These are phyloP conservation scores for Talaromyces sp. DNA, from an alignment of 2,329 filamentous ascomycete species.

Conservation along the genomic window DNA sequence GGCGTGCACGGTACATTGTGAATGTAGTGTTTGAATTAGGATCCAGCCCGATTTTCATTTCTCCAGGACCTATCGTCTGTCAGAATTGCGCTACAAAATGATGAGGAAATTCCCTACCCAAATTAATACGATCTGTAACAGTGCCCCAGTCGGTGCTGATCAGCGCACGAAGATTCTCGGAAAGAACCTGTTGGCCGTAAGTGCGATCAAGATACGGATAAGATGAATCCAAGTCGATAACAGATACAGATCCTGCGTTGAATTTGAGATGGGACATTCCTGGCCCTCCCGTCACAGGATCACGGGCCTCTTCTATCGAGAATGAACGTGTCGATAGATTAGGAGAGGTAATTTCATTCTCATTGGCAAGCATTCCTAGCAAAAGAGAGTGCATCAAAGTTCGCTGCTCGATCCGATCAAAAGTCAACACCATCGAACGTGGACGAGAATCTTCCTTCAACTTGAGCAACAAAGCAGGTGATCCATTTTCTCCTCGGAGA, in stretches of 20 bases:
- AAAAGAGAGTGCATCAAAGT: slow-evolving; percentile 68
- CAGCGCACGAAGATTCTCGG: slow-evolving; percentile 71
- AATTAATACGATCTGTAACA: slow-evolving; percentile 77
- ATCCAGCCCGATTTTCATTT: slow-evolving; percentile 64
- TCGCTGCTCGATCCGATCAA: slow-evolving; percentile 68
- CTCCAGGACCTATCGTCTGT: slow-evolving; percentile 56
- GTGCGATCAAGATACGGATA: slow-evolving; percentile 52
- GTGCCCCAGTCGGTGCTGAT: slow-evolving; percentile 72
- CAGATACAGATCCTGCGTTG: slow-evolving; percentile 38
- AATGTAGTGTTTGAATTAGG: slow-evolving; percentile 60
- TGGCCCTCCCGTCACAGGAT: slow-evolving; percentile 29
- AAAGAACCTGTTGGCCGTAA: slow-evolving; percentile 65
- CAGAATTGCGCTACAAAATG: slow-evolving; percentile 16
- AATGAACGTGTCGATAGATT: slow-evolving; percentile 66
- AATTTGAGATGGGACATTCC: slow-evolving; percentile 36
- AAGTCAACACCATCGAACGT: slow-evolving; percentile 72
- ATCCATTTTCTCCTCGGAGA: slow-evolving; percentile 65
- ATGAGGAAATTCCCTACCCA: slow-evolving; percentile 45
- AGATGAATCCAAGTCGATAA: slow-evolving; percentile 67
- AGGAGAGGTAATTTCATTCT: slow-evolving; percentile 66
- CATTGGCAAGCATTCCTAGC: slow-evolving; percentile 65
- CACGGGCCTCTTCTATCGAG: slow-evolving; percentile 53
- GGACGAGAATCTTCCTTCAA: slow-evolving; percentile 63
- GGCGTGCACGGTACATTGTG: slow-evolving; percentile 66
- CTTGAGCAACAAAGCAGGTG: slow-evolving; percentile 66